Evolutionary conservation across 169 alveolate species (phyloP).

Genomic region (Blepharisma undulans): DNA sequence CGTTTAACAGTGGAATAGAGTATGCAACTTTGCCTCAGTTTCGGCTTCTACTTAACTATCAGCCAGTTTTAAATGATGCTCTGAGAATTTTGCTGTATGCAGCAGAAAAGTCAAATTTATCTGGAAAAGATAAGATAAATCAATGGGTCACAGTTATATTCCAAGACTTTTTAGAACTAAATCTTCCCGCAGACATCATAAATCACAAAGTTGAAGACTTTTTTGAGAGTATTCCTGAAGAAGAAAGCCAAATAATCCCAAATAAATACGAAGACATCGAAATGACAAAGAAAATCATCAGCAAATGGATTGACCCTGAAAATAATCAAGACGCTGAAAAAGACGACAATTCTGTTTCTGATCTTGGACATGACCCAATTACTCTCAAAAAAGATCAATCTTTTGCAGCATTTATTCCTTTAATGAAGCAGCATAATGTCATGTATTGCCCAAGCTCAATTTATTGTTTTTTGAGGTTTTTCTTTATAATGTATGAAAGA

Average conservation of each 20-base stretch:
- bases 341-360: background rate
- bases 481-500: conserved; percentile 25
- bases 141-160: conserved; percentile 8
- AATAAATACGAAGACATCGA: background rate
- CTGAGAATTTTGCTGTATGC: conserved; percentile 26
- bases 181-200: background rate
- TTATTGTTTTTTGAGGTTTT: background rate
- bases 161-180: conserved; percentile 7
- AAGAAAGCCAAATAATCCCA: background rate
- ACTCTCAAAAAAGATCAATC: background rate
- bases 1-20: background rate
- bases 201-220: background rate
- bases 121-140: background rate
- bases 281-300: background rate
- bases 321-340: background rate
- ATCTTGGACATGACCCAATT: conserved; percentile 15
- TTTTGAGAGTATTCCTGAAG: background rate
- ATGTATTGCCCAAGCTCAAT: background rate
- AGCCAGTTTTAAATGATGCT: background rate
- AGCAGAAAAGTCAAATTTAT: background rate
- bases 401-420: conserved; percentile 16
- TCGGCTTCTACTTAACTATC: background rate
- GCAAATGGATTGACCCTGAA: background rate
- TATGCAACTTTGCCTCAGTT: conserved; percentile 18
- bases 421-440: background rate